Evolutionary conservation across 148 eudicot genomes (phyloP), one percentile per base, ranked within the genome.

Genomic region (Nepenthes mirabilis): DNA sequence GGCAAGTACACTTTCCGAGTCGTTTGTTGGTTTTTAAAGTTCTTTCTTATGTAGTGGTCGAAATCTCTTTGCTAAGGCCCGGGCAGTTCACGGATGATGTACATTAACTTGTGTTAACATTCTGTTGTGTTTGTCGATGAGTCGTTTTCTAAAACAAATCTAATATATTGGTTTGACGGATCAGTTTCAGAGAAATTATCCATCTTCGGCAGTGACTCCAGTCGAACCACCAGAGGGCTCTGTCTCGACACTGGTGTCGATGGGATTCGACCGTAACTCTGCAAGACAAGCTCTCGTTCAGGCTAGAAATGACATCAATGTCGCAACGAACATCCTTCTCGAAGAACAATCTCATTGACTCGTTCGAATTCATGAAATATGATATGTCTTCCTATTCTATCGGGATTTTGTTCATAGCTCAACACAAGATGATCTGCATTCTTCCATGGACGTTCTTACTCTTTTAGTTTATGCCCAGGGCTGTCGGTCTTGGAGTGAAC

Each of bases 311-410:
- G 96, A 88, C 75, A 33, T 93, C 58, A 93, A 83, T 61, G 78
- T 80, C 14, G 99, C 95, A 59, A 88, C 99, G 32, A 93, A 86
- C 69, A 86, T 93, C 65, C 99, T 93, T 68, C 87, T 93, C 14
- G 96, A 88, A 76, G 80, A 91, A 52, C 90, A 85, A 57, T 74
- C 82, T 34, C 95, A 80, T 58, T 87, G 64, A 85, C 13, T 11
- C 3, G 52, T 6, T 49, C n/a, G 0, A n/a, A 2, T 40, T 40
- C 45, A 40, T 4, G 45, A 40, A 40, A 40, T 40, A 8, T 4
- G 45, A 40, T 4, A 40, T 23, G 45, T 40, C 8, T 40, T 23
- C 23, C 6, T 40, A 8, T 40, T 8, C 8, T 4, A 40, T 40
- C 4, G 4, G 45, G 45, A 40, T 40, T 40, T 40, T 40, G 45